Evolutionary conservation across 495 filamentous ascomycete species (phyloP).

Genomic region (Chaetomium cochliodes): DNA sequence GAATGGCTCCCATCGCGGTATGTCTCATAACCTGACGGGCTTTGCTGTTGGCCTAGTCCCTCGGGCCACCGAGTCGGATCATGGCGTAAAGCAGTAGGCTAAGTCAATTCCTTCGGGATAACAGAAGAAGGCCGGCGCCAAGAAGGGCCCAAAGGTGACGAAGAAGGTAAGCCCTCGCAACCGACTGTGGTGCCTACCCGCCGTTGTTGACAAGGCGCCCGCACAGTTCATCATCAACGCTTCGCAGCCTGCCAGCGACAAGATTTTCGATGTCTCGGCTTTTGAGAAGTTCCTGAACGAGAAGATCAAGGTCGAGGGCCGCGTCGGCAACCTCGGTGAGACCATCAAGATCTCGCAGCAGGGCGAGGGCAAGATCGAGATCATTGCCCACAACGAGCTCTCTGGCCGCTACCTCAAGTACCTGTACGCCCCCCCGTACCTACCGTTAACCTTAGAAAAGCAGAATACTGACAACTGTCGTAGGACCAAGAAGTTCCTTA

Average conservation of each 20-base stretch:
- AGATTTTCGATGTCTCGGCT: slow-evolving; percentile 98
- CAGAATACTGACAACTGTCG: slow-evolving; percentile 13
- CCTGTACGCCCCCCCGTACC: slow-evolving; percentile 62
- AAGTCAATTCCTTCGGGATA: slow-evolving; percentile 55
- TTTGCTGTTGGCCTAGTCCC: slow-evolving; percentile 78
- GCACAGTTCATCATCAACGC: slow-evolving; percentile 96
- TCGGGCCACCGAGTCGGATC: slow-evolving; percentile 37
- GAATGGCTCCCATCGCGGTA: slow-evolving; percentile 71
- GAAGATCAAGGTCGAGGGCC: slow-evolving; percentile 98
- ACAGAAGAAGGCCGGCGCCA: slow-evolving; percentile 62
- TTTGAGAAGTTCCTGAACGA: slow-evolving; percentile 99
- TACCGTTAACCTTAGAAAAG: not conserved
- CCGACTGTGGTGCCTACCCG: not conserved
- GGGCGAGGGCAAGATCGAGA: slow-evolving; percentile 95
- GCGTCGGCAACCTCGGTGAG: slow-evolving; percentile 96
- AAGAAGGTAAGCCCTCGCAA: slow-evolving; percentile 53
- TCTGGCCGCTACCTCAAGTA: slow-evolving; percentile 99
- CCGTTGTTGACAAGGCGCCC: slow-evolving; percentile 22
- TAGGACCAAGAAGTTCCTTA: slow-evolving; percentile 99
- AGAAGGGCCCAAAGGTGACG: slow-evolving; percentile 62
- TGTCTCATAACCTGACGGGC: slow-evolving; percentile 63
- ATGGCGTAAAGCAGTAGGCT: slow-evolving; percentile 91
- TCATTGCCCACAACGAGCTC: slow-evolving; percentile 95
- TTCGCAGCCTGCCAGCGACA: slow-evolving; percentile 93
- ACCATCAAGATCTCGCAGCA: slow-evolving; percentile 82